These are phyloP conservation scores for Cladophialophora carrionii DNA, from an alignment of 2,329 filamentous ascomycete species.

Conservation along the genomic window DNA sequence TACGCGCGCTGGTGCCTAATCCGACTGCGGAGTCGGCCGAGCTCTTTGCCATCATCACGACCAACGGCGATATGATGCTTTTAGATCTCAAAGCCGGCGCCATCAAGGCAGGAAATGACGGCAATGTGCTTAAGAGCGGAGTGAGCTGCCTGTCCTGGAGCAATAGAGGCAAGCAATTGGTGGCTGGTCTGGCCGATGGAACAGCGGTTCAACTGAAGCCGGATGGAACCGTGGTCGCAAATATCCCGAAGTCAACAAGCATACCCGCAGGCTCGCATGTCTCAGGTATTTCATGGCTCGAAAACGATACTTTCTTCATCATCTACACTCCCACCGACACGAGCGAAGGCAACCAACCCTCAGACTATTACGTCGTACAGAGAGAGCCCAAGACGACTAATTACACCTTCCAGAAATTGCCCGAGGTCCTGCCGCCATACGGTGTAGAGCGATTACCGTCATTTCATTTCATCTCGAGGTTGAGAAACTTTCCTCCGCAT, in stretches of 20 bases:
- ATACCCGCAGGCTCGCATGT: constrained; percentile 69
- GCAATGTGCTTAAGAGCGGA: constrained; percentile 68
- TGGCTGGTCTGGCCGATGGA: constrained; percentile 82
- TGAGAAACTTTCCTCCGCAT: constrained; percentile 78
- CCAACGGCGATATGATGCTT: constrained; percentile 78
- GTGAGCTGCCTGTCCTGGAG: constrained; percentile 92
- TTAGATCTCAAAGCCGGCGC: constrained; percentile 73
- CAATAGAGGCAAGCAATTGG: constrained; percentile 85
- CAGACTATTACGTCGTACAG: constrained; percentile 78
- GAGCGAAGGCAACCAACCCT: constrained; percentile 56
- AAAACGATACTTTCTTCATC: constrained; percentile 80
- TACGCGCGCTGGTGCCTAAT: constrained; percentile 74
- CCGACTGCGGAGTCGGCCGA: constrained; percentile 64
- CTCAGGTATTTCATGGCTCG: constrained; percentile 82
- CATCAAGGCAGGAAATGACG: constrained; percentile 62
- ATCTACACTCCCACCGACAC: constrained; percentile 70
- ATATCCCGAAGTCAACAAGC: constrained; percentile 75
- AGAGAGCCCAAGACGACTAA: constrained; percentile 61
- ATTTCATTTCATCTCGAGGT: constrained; percentile 75
- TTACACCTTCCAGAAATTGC: constrained; percentile 74
- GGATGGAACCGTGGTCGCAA: constrained; percentile 73
- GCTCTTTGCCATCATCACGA: constrained; percentile 78
- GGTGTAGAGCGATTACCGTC: constrained; percentile 67
- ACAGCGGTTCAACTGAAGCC: constrained; percentile 81
- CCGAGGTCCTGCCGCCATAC: constrained; percentile 74